Conservation (phyloP, 1,284 basidiomycete species). For the Pterula multifida region DNA sequence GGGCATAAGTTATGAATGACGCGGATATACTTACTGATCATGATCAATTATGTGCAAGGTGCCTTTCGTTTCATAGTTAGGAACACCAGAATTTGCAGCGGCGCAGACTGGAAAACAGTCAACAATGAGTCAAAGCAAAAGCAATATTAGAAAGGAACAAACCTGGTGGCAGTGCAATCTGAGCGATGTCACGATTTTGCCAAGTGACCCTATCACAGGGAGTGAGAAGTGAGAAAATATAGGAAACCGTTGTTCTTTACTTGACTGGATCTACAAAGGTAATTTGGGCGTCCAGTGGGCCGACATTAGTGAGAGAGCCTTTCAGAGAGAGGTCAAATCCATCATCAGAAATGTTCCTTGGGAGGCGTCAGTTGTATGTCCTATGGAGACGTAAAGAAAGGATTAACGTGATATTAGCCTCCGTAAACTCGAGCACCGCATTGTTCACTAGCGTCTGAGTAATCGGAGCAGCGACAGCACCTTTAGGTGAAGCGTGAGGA, state of each 20-base stretch:
- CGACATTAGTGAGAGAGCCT: slow-evolving; percentile 48
- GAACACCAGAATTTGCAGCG: slow-evolving; percentile 55
- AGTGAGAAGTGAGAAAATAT: slow-evolving; percentile 5
- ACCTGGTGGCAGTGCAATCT: slow-evolving; percentile 50
- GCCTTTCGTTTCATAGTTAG: slow-evolving; percentile 42
- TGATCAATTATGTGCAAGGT: slow-evolving; percentile 43
- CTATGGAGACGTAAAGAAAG: slow-evolving; percentile 9
- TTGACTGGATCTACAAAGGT: slow-evolving; percentile 47
- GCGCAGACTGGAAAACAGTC: slow-evolving; percentile 44
- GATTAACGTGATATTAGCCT: slow-evolving; percentile 54
- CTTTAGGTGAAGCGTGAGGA: background rate
- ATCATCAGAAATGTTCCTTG: slow-evolving; percentile 39
- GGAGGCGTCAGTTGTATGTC: slow-evolving; percentile 2
- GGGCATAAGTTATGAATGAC: background rate
- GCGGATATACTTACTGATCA: slow-evolving; percentile 23
- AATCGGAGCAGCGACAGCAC: slow-evolving; percentile 51
- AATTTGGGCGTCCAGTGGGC: slow-evolving; percentile 56
- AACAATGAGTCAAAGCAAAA: background rate
- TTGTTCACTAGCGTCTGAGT: slow-evolving; percentile 58
- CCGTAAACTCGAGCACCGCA: slow-evolving; percentile 41
- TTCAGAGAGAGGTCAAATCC: slow-evolving; percentile 50
- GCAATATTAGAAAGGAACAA: slow-evolving; percentile 8
- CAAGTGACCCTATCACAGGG: slow-evolving; percentile 39
- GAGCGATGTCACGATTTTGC: slow-evolving; percentile 58
- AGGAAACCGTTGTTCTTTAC: slow-evolving; percentile 9